Evolutionary conservation across 1,284 basidiomycete genomes (phyloP).

Genomic region (Ustanciosporium gigantosporum): DNA sequence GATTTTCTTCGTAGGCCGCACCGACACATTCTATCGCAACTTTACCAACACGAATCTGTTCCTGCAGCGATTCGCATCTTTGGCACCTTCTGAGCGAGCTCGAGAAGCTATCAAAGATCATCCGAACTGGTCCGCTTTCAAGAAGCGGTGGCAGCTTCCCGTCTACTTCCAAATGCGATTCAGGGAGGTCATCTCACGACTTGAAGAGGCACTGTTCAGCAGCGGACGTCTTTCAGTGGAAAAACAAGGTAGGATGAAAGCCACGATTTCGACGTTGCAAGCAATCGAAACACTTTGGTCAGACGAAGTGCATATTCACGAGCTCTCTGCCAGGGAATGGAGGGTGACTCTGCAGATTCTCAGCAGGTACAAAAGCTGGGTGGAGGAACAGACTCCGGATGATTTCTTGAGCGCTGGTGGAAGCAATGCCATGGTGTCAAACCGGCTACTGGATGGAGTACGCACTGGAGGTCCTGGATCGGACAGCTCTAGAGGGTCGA

Average conservation of each 20-base stretch:
- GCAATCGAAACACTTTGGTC: conserved; percentile 47
- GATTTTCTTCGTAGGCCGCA: conserved; percentile 87
- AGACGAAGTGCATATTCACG: conserved; percentile 34
- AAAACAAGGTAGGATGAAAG: conserved; percentile 5
- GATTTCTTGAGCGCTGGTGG: background rate
- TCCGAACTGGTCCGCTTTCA: conserved; percentile 73
- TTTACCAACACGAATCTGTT: conserved; percentile 82
- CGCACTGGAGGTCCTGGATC: background rate
- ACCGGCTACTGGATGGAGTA: conserved; percentile 1
- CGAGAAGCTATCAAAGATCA: conserved; percentile 65
- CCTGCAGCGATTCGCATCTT: conserved; percentile 77
- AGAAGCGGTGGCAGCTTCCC: conserved; percentile 88
- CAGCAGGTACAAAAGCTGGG: conserved; percentile 53
- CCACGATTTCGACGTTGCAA: conserved; percentile 16
- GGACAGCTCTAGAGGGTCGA: conserved; percentile 1
- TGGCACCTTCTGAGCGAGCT: conserved; percentile 71
- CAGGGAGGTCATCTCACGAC: conserved; percentile 77
- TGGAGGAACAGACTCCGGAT: conserved; percentile 17
- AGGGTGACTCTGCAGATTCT: conserved; percentile 52
- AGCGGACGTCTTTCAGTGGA: background rate
- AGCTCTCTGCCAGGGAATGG: conserved; percentile 51
- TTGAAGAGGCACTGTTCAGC: conserved; percentile 22
- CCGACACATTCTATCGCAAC: conserved; percentile 80
- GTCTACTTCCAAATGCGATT: conserved; percentile 97
- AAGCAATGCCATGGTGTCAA: background rate